phyloP scores from a whole-genome alignment of 2,329 filamentous ascomycete species.

The Aspergillus brunneoviolaceus region DNA sequence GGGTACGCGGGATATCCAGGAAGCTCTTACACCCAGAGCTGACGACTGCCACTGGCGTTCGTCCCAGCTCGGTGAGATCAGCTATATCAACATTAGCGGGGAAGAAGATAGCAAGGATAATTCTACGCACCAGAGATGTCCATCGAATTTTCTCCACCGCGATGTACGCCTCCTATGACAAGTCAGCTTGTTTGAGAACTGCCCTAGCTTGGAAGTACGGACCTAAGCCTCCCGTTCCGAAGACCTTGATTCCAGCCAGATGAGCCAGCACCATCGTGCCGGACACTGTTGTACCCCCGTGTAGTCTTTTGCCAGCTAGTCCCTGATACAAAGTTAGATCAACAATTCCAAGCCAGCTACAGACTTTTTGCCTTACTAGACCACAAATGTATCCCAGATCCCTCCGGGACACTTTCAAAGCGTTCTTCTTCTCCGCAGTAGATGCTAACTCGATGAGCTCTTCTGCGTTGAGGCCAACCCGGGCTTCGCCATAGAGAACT shows the following conservation, averaged over 20 bases:
- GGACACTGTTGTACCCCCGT: slow-evolving; percentile 90
- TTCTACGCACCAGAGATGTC: slow-evolving; percentile 68
- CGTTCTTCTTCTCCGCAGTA: slow-evolving; percentile 63
- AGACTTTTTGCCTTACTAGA: slow-evolving; percentile 54
- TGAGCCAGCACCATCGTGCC: slow-evolving; percentile 89
- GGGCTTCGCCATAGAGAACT: slow-evolving; percentile 77
- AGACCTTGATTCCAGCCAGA: slow-evolving; percentile 83
- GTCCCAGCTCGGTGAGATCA: slow-evolving; percentile 88
- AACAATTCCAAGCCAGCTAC: not conserved
- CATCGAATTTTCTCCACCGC: slow-evolving; percentile 80
- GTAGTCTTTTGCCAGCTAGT: slow-evolving; percentile 64
- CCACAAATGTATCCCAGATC: slow-evolving; percentile 82
- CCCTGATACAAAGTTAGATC: slow-evolving; percentile 47
- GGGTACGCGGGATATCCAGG: slow-evolving; percentile 82
- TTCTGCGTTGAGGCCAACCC: slow-evolving; percentile 70
- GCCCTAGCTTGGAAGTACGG: slow-evolving; percentile 8
- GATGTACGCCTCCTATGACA: slow-evolving; percentile 72
- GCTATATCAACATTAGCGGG: slow-evolving; percentile 48
- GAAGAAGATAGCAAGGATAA: not conserved
- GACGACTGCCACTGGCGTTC: slow-evolving; percentile 84
- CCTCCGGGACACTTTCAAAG: slow-evolving; percentile 80
- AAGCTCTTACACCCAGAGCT: slow-evolving; percentile 95
- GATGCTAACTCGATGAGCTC: slow-evolving; percentile 71
- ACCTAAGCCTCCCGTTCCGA: slow-evolving; percentile 88
- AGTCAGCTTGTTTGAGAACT: slow-evolving; percentile 16